phyloP scores from a whole-genome alignment of 805 yeast species.

The Lachancea sp. region DNA sequence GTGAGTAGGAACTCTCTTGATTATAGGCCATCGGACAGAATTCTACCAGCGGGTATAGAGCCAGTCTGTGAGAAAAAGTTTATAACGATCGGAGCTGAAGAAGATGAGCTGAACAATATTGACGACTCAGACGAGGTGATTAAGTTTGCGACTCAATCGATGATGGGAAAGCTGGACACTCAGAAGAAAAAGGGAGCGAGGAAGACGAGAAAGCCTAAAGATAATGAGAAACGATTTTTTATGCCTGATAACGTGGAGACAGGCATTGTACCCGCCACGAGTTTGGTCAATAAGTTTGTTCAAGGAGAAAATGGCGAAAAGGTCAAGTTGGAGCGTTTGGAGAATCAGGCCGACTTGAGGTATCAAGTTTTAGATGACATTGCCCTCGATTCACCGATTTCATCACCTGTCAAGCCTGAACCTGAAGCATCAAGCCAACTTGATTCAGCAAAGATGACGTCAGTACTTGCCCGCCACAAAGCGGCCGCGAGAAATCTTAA shows the following conservation, averaged over 20 bases:
- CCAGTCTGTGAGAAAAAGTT: conserved; percentile 54
- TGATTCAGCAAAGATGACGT: background rate
- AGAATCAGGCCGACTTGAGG: conserved; percentile 2
- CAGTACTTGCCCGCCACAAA: conserved; percentile 1
- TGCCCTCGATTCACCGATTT: conserved; percentile 8
- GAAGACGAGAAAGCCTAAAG: conserved; percentile 13
- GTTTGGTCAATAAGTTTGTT: conserved; percentile 35
- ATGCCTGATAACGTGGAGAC: conserved; percentile 70
- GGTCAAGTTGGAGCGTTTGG: background rate
- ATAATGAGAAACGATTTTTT: conserved; percentile 45
- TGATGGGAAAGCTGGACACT: conserved; percentile 37
- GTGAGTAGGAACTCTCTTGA: conserved; percentile 45
- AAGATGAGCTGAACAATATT: conserved; percentile 43
- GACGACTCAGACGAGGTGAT: conserved; percentile 66
- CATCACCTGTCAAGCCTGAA: conserved; percentile 12
- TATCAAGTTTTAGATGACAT: conserved; percentile 9
- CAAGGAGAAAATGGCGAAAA: conserved; percentile 6
- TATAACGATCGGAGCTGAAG: conserved; percentile 68
- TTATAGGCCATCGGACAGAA: conserved; percentile 51
- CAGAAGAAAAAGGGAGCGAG: conserved; percentile 14
- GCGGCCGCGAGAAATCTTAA: background rate
- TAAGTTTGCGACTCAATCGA: conserved; percentile 58
- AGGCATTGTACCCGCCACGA: conserved; percentile 52
- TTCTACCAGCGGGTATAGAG: conserved; percentile 50
- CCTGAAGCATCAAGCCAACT: background rate